A percentile compares a stretch with the other conserved stretches of the same genome.
These are phyloP conservation scores for Fusarium anguioides DNA, from an alignment of 2,329 filamentous ascomycete genomes.

Conservation along the genomic window DNA sequence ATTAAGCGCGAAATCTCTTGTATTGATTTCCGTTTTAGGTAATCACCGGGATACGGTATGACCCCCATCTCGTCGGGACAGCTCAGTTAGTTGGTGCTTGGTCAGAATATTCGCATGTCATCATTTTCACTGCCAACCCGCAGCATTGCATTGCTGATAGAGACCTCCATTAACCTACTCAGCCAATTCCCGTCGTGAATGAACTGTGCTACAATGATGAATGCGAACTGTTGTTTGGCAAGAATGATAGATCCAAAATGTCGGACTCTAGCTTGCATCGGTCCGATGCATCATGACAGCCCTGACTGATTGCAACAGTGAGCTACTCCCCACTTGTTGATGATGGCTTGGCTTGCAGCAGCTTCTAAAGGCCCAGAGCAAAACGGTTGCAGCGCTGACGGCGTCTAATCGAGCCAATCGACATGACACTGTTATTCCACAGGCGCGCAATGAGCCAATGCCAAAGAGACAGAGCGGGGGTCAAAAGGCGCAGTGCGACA, in stretches of 20 bases:
- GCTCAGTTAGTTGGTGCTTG: neutral
- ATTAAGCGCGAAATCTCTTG: slow-evolving; percentile 22
- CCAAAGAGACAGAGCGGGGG: slow-evolving; percentile 17
- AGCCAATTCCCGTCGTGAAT: neutral
- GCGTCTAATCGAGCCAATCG: slow-evolving; percentile 50
- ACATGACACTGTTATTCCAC: slow-evolving; percentile 16
- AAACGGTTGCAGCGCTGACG: slow-evolving; percentile 27
- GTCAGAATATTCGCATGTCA: neutral
- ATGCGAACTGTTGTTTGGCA: neutral
- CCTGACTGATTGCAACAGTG: slow-evolving; percentile 23
- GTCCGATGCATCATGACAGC: slow-evolving; percentile 29
- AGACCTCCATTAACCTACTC: neutral
- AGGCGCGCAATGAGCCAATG: slow-evolving; percentile 39
- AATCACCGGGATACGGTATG: slow-evolving; percentile 27
- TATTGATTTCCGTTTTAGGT: slow-evolving; percentile 18
- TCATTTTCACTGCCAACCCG: slow-evolving; percentile 7
- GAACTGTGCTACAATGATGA: slow-evolving; percentile 2
- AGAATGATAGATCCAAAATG: slow-evolving; percentile 19
- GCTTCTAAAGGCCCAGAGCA: slow-evolving; percentile 26
- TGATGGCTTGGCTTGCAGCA: slow-evolving; percentile 29
- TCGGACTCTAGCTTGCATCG: slow-evolving; percentile 23
- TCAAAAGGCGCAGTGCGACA: slow-evolving; percentile 41
- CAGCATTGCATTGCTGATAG: neutral
- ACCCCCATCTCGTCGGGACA: slow-evolving; percentile 4
- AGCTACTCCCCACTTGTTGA: slow-evolving; percentile 17